Conservation (phyloP, 2,329 filamentous ascomycete species). For the Pyricularia sp. region DNA sequence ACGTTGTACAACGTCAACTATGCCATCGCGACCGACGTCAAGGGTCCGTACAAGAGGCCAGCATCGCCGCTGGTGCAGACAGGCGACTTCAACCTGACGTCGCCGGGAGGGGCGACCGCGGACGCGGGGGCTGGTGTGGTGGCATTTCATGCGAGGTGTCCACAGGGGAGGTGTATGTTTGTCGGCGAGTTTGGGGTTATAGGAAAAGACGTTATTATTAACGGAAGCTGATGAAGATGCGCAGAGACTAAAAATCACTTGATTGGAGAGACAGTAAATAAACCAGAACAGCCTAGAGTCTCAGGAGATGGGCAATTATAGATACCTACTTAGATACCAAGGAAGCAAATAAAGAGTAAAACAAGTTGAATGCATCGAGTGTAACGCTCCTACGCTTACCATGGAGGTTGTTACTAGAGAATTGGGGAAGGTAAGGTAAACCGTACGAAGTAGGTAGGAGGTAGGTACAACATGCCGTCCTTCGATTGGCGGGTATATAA, state of each 20-base stretch:
- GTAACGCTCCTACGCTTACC: too few species aligned
- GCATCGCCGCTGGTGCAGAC: slow-evolving; percentile 22
- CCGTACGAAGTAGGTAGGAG: too few species aligned
- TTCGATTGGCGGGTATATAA: too few species aligned
- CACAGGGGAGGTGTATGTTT: slow-evolving; percentile 22
- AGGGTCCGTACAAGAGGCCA: slow-evolving; percentile 26
- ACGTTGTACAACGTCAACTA: slow-evolving; percentile 50
- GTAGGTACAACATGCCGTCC: too few species aligned
- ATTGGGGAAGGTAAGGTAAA: too few species aligned
- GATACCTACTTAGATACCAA: too few species aligned
- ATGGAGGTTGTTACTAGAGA: too few species aligned
- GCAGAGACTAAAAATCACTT: background rate
- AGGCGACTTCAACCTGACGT: slow-evolving; percentile 25
- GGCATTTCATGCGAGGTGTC: slow-evolving; percentile 28
- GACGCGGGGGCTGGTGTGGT: slow-evolving; percentile 18
- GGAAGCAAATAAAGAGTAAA: background rate
- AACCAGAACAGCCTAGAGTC: background rate
- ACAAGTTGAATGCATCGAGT: background rate
- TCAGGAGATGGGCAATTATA: background rate
- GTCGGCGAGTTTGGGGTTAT: slow-evolving; percentile 1
- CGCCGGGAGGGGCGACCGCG: slow-evolving; percentile 31
- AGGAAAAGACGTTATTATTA: background rate
- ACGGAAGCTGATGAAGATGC: background rate
- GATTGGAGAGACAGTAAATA: background rate
- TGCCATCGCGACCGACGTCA: slow-evolving; percentile 33